Conservation (phyloP, 495 filamentous ascomycete genomes). For the Trypethelium eluteriae region DNA sequence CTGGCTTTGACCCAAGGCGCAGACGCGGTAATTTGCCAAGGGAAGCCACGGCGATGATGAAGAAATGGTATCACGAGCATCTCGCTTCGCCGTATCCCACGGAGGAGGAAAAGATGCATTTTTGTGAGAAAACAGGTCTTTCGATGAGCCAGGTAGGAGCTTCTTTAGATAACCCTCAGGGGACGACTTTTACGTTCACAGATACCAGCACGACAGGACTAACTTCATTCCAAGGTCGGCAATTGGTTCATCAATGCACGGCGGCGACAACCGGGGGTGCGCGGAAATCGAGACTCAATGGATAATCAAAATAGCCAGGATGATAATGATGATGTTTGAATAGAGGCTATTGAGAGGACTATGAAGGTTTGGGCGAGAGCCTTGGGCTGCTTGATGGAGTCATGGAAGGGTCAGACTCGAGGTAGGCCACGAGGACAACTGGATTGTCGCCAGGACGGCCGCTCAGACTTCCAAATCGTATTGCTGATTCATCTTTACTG, state of each 20-base stretch:
- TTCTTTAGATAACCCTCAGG: no score
- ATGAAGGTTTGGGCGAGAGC: no score
- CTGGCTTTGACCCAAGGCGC: conserved; percentile 39
- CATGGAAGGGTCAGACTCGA: no score
- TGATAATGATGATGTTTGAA: not conserved
- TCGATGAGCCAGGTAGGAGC: conserved; percentile 64
- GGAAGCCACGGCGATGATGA: conserved; percentile 70
- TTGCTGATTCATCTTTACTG: no score
- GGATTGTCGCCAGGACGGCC: no score
- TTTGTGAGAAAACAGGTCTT: conserved; percentile 67
- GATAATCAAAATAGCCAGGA: conserved; percentile 3
- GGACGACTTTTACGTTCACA: not conserved
- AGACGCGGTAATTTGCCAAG: conserved; percentile 70
- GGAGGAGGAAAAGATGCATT: conserved; percentile 80
- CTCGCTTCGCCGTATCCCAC: conserved; percentile 77
- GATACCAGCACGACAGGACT: not conserved
- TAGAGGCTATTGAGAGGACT: no score
- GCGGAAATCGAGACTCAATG: not conserved
- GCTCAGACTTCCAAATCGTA: no score
- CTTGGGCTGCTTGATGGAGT: no score
- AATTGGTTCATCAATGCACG: conserved; percentile 97
- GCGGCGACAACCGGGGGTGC: conserved; percentile 40
- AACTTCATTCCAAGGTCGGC: conserved; percentile 52
- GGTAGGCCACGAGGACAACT: no score
- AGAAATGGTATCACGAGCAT: conserved; percentile 72